Base-by-base conservation (phyloP, 2,329 filamentous ascomycete species). In the Colletotrichum horii region DNA sequence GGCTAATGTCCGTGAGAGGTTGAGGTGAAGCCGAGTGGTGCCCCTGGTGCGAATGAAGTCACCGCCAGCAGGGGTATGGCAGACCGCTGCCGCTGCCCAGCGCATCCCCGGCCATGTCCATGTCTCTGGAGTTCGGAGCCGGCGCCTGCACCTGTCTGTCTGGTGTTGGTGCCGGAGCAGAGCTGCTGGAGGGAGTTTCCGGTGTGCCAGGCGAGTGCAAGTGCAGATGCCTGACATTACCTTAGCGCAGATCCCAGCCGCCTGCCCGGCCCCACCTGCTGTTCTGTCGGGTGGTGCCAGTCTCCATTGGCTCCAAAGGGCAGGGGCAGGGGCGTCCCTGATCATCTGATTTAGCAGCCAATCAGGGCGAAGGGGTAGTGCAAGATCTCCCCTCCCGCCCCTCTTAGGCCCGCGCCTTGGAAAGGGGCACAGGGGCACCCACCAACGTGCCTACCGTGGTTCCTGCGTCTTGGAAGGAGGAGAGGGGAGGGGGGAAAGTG, bases 211-310 rank as follows among this genome's bases (percentile, higher is more conserved):
- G 38, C 38, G n/a, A 48, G 43, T 34, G 32, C 32, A 34, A 34
- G 32, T 60, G 55, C 68, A 62, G 56, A 52, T 68, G 73, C 70
- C 73, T 73, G 34, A 60, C 64, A 67, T 75, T 73, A 60, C 64
- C 62, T 75, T 73, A 75, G 70, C 70, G 70, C 70, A 75, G 73
- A 75, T 75, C 70, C 73, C 73, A 60, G 70, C 73, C 64, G 70
- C 64, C 56, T 43, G 15, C 24, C 11, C 38, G 55, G 64, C 70
- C 64, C 73, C 70, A 71, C 38, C 16, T 71, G 36, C 60, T 71
- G 19, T 36, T 56, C 68, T 71, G 68, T 28, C 58, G 58, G 38
- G 19, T 56, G 58, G 68, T 65, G 38, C 55, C 68, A 38, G 68
- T 14, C 11, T n/a, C 22, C 56, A 73, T 68, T 73, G 70, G 64